These are phyloP conservation scores for Entrophospora sp. DNA, from an alignment of 192 early-diverging fungal species.

Conservation along the genomic window DNA sequence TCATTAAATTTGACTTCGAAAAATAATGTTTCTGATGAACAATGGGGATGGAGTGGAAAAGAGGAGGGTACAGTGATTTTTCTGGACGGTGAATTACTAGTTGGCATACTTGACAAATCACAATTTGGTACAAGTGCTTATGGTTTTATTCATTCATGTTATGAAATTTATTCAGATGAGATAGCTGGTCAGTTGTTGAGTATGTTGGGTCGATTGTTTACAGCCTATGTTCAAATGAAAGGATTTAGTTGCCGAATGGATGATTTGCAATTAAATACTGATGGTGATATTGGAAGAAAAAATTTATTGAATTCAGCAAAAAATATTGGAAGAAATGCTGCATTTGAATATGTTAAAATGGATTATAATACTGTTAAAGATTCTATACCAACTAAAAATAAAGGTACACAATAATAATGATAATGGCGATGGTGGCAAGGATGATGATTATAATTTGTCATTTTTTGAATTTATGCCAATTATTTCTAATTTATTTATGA, in stretches of 20 bases:
- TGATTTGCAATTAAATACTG: slow-evolving; percentile 79
- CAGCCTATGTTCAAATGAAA: slow-evolving; percentile 74
- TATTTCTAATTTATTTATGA: not conserved
- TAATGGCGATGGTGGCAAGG: too few species aligned
- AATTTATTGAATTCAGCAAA: slow-evolving; percentile 57
- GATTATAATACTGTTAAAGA: slow-evolving; percentile 20
- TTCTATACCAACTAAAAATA: not conserved
- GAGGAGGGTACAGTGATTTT: slow-evolving; percentile 84
- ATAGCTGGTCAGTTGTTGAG: slow-evolving; percentile 87
- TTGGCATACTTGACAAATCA: slow-evolving; percentile 93
- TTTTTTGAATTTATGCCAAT: too few species aligned
- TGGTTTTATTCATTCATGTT: slow-evolving; percentile 92
- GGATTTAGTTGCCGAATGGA: slow-evolving; percentile 99
- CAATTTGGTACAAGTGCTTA: slow-evolving; percentile 90
- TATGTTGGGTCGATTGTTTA: slow-evolving; percentile 85
- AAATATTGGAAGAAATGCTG: slow-evolving; percentile 60
- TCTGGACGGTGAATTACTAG: slow-evolving; percentile 80
- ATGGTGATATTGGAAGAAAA: slow-evolving; percentile 71
- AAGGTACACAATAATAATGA: too few species aligned
- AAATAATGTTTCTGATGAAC: slow-evolving; percentile 73
- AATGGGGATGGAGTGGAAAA: slow-evolving; percentile 69
- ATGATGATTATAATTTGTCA: too few species aligned
- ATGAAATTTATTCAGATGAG: slow-evolving; percentile 86
- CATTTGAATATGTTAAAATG: slow-evolving; percentile 68
- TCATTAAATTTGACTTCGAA: slow-evolving; percentile 85